Conservation (phyloP, 2,329 filamentous ascomycete genomes). For the Dothidotthia symphoricarpi region DNA sequence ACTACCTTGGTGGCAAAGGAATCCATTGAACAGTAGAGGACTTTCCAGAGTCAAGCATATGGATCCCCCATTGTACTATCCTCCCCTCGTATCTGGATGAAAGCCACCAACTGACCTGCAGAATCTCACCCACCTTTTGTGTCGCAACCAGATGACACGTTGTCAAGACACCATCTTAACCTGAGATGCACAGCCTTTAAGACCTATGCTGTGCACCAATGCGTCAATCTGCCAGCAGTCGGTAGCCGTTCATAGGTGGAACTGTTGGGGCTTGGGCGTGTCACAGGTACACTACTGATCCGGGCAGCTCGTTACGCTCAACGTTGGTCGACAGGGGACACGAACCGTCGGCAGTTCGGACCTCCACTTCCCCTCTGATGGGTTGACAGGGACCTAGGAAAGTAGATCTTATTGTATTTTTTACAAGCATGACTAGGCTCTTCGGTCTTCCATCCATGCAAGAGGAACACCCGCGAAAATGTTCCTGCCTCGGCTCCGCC, state of each 20-base stretch:
- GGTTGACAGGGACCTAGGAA: too few species aligned
- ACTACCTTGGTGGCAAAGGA: too few species aligned
- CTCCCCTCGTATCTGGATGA: conserved; percentile 15
- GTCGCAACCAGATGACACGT: conserved; percentile 23
- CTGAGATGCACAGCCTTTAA: conserved; percentile 13
- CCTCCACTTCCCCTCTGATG: conserved; percentile 4
- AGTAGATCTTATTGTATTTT: too few species aligned
- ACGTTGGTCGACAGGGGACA: conserved; percentile 10
- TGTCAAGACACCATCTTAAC: conserved; percentile 17
- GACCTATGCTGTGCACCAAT: conserved; percentile 22
- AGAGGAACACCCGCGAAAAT: too few species aligned
- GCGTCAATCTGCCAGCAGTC: conserved; percentile 26
- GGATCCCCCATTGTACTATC: background rate
- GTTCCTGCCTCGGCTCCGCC: too few species aligned
- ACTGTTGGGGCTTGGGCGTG: conserved; percentile 33
- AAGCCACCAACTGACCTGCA: conserved; percentile 28
- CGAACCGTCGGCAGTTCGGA: conserved; percentile 12
- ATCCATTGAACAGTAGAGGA: background rate
- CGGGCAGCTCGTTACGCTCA: conserved; percentile 11
- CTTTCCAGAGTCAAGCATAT: background rate
- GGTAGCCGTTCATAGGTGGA: conserved; percentile 23
- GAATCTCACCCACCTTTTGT: conserved; percentile 17
- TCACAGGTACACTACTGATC: conserved; percentile 22
- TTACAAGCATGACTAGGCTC: too few species aligned
- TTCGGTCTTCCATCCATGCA: too few species aligned